These are phyloP conservation scores for Pochonia chlamydosporia DNA, from an alignment of 2,329 filamentous ascomycete species.

Conservation along the genomic window DNA sequence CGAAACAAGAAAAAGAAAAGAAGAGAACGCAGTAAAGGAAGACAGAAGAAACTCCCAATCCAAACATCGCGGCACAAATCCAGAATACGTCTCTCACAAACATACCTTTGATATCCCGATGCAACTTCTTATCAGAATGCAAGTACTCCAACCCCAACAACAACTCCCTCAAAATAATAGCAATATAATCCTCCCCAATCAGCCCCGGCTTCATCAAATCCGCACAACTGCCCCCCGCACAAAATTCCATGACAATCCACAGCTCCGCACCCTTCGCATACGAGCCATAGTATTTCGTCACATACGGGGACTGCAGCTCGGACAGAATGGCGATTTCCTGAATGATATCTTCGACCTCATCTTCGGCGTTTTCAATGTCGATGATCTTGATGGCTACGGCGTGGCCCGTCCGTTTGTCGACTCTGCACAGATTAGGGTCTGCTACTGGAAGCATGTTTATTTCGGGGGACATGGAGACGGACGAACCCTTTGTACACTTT, in stretches of 20 bases:
- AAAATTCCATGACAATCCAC: constrained; percentile 99
- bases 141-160: constrained; percentile 88
- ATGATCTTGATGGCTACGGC: constrained; percentile 98
- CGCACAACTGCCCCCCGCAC: constrained; percentile 90
- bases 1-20: no score
- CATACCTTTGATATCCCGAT: constrained; percentile 90
- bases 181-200: constrained; percentile 93
- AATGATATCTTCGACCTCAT: constrained; percentile 99
- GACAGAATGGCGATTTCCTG: constrained; percentile 97
- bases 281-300: constrained; percentile 96
- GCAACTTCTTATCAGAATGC: constrained; percentile 91
- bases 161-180: constrained; percentile 87
- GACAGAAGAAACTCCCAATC: no score
- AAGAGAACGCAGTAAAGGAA: no score
- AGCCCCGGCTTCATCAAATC: constrained; percentile 91
- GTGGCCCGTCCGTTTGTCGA: constrained; percentile 88
- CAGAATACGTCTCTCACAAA: no score
- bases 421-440: no score
- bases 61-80: no score
- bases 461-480: neutral
- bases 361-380: constrained; percentile 97
- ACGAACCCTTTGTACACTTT: constrained; percentile 94
- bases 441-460: neutral
- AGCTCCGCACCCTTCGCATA: constrained; percentile 93
- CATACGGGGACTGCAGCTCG: constrained; percentile 90